Base-by-base conservation (phyloP, 768 basidiomycete species). In the Cytidiella melzeri region DNA sequence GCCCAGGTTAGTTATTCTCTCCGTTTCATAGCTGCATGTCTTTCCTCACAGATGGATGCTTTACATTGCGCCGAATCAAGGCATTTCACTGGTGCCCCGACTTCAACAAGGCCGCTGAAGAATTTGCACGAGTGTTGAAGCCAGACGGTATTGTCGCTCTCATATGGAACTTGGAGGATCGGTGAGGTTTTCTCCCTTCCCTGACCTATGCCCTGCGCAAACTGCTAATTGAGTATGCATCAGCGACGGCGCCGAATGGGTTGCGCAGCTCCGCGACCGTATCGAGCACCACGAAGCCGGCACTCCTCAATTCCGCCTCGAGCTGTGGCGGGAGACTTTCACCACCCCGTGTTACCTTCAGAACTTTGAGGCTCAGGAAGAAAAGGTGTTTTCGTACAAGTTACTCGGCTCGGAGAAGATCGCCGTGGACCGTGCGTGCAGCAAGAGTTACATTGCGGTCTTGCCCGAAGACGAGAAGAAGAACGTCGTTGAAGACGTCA, bases 61-160 rank as follows among this genome's bases (percentile, higher is more conserved):
- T 23, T 3, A 4, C 24, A 38, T 12, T 26, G 18, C 58, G 52
- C 42, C 36, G 24, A 41, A 50, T 7, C 37, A 50, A 94, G 83
- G 94, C 94, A 13, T 96, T 84, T 65, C 94, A 97, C 69, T 97
- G 94, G 94, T 88, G 87, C 54, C 85, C 84, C 9, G 79, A 93
- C 62, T 85, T 82, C 61, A 76, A 80, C 41, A 72, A 69, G 45
- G 91, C 93, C 0, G 74, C 79, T 18, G 66, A 66, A 0, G 93
- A 96, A 62, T 88, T 95, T 57, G 75, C 80, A 6, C 80, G 91
- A 26, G 79, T 93, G 55, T 73, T 96, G 43, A 87, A 86, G 60
- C 85, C 88, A 0, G 67, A 68, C n/a, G 90, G 90, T 2, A 65
- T 74, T 1, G 74, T 87, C 15, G 83, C 75, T 4, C 73, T 90